Evolutionary conservation across 257 asterid genomes (phyloP).

Genomic region (Vinca minor): DNA sequence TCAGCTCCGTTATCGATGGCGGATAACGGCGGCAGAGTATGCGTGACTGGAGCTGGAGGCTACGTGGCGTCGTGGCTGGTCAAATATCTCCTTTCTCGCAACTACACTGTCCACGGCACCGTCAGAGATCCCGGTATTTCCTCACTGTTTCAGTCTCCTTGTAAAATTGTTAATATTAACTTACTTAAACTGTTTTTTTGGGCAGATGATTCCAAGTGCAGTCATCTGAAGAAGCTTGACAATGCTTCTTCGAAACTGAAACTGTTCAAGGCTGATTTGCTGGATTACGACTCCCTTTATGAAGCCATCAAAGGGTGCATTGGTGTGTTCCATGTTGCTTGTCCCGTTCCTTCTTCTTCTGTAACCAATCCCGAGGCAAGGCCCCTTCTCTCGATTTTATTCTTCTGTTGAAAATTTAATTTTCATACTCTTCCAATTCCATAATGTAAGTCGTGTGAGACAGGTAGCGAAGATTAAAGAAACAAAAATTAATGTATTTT

Average conservation of each 20-base stretch:
- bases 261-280: slow-evolving; percentile 60
- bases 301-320: slow-evolving; percentile 58
- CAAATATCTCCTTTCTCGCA: slow-evolving; percentile 59
- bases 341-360: slow-evolving; percentile 57
- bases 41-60: slow-evolving; percentile 87
- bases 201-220: slow-evolving; percentile 51
- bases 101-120: slow-evolving; percentile 58
- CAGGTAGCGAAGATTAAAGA: no score
- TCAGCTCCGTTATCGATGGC: no score
- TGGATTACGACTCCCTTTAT: slow-evolving; percentile 52
- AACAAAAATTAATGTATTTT: no score
- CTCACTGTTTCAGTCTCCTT: no score
- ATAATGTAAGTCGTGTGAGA: no score
- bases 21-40: slow-evolving; percentile 31
- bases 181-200: not conserved
- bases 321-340: slow-evolving; percentile 79
- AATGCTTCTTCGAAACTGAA: slow-evolving; percentile 45
- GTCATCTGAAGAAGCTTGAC: slow-evolving; percentile 49
- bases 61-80: slow-evolving; percentile 65
- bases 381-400: not conserved
- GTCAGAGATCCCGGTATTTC: slow-evolving; percentile 56
- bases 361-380: slow-evolving; percentile 71
- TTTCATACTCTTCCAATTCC: no score
- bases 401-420: not conserved
- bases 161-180: no score